phyloP scores from a whole-genome alignment of 2,329 filamentous ascomycete species.

The Calonectria pteridis region DNA sequence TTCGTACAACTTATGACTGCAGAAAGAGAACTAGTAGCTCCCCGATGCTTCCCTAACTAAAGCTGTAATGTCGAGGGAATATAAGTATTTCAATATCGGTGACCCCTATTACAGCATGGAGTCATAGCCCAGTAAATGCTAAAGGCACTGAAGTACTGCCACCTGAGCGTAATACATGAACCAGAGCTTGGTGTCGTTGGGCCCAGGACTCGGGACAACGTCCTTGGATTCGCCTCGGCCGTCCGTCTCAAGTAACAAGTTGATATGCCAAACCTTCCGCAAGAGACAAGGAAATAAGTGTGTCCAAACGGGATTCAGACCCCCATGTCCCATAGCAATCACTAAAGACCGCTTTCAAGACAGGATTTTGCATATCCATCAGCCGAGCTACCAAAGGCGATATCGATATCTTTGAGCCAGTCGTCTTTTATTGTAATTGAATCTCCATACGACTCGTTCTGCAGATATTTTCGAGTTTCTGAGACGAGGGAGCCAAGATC shows the following conservation, averaged over 20 bases:
- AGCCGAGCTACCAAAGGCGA: no score
- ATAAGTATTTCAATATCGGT: not conserved
- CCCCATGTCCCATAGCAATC: not conserved
- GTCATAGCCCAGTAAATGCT: not conserved
- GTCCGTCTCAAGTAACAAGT: not conserved
- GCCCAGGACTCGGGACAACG: no score
- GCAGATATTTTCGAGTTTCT: not conserved
- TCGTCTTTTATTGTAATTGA: not conserved
- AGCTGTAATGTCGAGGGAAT: not conserved
- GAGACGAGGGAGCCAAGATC: not conserved
- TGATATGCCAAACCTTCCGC: not conserved
- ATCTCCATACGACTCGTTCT: not conserved
- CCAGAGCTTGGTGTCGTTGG: not conserved
- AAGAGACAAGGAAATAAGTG: not conserved
- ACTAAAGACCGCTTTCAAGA: not conserved
- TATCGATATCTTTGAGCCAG: not conserved
- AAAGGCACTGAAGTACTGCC: not conserved
- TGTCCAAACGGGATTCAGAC: not conserved
- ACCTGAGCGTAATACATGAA: not conserved
- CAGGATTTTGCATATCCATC: not conserved
- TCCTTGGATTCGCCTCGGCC: not conserved
- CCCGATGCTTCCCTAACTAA: not conserved
- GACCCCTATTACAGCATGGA: not conserved
- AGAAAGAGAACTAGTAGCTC: not conserved
- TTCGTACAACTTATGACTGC: not conserved